Evolutionary conservation across 805 yeast species (phyloP).

Genomic region (Lachancea quebecensis): DNA sequence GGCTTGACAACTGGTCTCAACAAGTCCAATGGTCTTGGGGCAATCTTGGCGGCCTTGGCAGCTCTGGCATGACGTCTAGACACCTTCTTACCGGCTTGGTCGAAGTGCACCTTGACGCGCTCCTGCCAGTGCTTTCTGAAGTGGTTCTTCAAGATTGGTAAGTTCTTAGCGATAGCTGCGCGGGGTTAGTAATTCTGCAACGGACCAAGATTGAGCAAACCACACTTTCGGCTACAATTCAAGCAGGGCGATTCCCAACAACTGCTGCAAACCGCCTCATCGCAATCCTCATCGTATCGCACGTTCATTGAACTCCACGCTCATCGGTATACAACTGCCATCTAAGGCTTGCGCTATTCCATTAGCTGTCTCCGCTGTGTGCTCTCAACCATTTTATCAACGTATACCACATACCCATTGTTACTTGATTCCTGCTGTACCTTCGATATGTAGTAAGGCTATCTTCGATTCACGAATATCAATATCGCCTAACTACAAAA

Average conservation of each 20-base stretch:
- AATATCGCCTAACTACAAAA: neutral
- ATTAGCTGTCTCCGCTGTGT: neutral
- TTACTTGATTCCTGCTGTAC: slow-evolving; percentile 32
- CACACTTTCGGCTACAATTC: neutral
- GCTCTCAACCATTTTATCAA: neutral
- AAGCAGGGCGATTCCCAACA: neutral
- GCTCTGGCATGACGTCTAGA: slow-evolving; percentile 95
- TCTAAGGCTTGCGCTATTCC: too few species aligned
- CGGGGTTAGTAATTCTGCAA: neutral
- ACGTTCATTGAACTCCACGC: too few species aligned
- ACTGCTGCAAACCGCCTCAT: neutral
- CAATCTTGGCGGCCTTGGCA: slow-evolving; percentile 85
- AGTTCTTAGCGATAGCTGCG: slow-evolving; percentile 95
- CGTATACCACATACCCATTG: slow-evolving; percentile 36
- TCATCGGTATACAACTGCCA: too few species aligned
- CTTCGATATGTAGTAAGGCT: slow-evolving; percentile 6
- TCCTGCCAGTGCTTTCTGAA: slow-evolving; percentile 99
- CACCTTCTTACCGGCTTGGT: slow-evolving; percentile 99
- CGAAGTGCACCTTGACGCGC: slow-evolving; percentile 98
- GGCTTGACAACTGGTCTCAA: slow-evolving; percentile 98
- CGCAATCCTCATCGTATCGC: too few species aligned
- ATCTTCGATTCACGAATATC: neutral
- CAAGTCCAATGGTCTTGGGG: slow-evolving; percentile 96
- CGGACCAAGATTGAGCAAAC: neutral
- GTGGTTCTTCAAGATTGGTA: slow-evolving; percentile 98